phyloP scores from a whole-genome alignment of 352 stramenopile species.

The Pythium folliculosum region DNA sequence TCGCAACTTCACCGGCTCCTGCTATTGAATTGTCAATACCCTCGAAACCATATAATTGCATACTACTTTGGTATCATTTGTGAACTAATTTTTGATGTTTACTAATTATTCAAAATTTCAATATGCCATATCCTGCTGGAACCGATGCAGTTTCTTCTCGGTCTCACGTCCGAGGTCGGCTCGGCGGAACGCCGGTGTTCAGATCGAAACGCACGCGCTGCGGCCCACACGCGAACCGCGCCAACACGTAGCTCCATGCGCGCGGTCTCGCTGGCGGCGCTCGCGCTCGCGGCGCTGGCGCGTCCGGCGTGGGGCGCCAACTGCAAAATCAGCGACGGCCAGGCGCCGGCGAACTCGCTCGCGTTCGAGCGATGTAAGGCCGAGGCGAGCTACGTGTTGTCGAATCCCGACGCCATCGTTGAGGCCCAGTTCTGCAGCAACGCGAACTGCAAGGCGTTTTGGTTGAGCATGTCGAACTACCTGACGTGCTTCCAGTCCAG shows the following conservation, averaged over 20 bases:
- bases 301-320: not conserved
- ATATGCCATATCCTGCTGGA: too few relatives aligned
- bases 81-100: too few relatives aligned
- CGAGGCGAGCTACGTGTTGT: not conserved
- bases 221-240: not conserved
- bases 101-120: too few relatives aligned
- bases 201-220: constrained; percentile 1
- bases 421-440: constrained; percentile 2
- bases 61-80: too few relatives aligned
- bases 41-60: not conserved
- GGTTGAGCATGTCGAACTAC: not conserved
- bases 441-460: constrained; percentile 5
- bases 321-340: not conserved
- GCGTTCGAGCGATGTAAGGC: not conserved
- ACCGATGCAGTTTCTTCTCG: too few relatives aligned
- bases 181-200: not conserved
- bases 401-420: not conserved
- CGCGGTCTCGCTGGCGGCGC: not conserved
- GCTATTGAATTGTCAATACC: not conserved
- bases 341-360: not conserved
- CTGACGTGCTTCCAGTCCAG: not conserved
- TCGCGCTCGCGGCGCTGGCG: not conserved
- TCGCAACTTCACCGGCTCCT: not conserved
- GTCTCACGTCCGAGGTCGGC: not conserved
- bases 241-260: not conserved